Conservation (phyloP, 345 rosid species). For the Camelina laxa region DNA sequence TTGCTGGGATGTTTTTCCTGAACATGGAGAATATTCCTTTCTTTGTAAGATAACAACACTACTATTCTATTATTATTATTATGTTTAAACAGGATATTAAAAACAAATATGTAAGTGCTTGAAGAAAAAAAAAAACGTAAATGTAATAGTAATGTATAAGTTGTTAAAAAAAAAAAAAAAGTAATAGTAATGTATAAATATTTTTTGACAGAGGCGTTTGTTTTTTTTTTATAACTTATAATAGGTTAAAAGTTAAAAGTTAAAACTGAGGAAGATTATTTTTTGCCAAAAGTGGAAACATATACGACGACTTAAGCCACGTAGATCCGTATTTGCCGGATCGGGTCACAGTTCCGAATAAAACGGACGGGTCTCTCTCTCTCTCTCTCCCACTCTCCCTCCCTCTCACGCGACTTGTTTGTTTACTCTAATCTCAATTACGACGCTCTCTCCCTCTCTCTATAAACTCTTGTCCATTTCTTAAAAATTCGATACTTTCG, state of each 20-base stretch:
- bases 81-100: too few relatives aligned
- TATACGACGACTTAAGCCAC: neutral
- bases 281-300: constrained; percentile 3
- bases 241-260: too few relatives aligned
- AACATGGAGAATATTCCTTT: constrained; percentile 34
- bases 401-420: neutral
- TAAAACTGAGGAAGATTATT: neutral
- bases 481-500: neutral
- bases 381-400: constrained; percentile 14
- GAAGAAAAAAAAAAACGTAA: too few relatives aligned
- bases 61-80: neutral
- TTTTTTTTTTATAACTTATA: too few relatives aligned
- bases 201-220: too few relatives aligned
- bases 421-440: constrained; percentile 8
- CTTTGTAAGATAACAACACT: constrained; percentile 1
- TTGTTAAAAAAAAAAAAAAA: too few relatives aligned
- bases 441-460: constrained; percentile 2
- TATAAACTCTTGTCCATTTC: constrained; percentile 12
- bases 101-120: too few relatives aligned
- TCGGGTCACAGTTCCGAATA: constrained; percentile 32
- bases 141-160: too few relatives aligned
- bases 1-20: constrained; percentile 37
- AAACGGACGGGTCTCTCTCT: constrained; percentile 11
- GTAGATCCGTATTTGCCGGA: constrained; percentile 29
- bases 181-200: too few relatives aligned